phyloP scores from a whole-genome alignment of 2,329 filamentous ascomycete genomes.

The Aurifilum marmelostoma region DNA sequence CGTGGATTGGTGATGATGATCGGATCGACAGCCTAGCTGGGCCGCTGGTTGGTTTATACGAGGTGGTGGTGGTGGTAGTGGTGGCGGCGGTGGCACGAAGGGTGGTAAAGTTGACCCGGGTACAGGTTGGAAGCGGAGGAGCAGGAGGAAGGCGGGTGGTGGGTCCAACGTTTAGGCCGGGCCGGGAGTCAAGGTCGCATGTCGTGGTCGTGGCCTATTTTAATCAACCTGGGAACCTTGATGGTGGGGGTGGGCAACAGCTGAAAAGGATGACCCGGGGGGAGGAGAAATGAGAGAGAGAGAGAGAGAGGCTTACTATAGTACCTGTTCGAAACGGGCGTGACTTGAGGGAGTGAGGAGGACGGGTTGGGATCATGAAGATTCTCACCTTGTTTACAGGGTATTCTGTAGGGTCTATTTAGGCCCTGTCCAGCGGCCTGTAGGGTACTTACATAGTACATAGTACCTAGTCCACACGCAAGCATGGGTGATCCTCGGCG shows the following conservation, averaged over 20 bases:
- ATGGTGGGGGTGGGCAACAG: not conserved
- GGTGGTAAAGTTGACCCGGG: not conserved
- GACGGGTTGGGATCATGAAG: constrained; percentile 12
- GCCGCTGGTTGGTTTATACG: not conserved
- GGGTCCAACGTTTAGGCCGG: not conserved
- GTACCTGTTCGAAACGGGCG: not conserved
- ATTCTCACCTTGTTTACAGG: not conserved
- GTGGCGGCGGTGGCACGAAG: too few species aligned
- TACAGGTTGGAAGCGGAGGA: not conserved
- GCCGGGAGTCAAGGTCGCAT: not conserved
- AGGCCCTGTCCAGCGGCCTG: not conserved
- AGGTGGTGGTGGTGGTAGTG: too few species aligned
- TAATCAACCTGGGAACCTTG: not conserved
- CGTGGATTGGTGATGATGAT: not conserved
- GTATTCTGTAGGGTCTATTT: not conserved
- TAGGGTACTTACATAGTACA: not conserved
- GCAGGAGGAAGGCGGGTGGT: not conserved
- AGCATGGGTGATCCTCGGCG: not conserved
- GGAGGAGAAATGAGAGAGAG: not conserved
- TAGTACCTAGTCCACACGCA: not conserved
- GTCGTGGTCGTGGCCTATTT: constrained; percentile 7
- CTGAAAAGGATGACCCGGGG: not conserved
- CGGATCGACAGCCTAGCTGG: not conserved
- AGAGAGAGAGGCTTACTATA: too few species aligned
- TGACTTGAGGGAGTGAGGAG: not conserved